phyloP scores from a whole-genome alignment of 2,329 filamentous ascomycete genomes.

The Sclerotinia trifoliorum region DNA sequence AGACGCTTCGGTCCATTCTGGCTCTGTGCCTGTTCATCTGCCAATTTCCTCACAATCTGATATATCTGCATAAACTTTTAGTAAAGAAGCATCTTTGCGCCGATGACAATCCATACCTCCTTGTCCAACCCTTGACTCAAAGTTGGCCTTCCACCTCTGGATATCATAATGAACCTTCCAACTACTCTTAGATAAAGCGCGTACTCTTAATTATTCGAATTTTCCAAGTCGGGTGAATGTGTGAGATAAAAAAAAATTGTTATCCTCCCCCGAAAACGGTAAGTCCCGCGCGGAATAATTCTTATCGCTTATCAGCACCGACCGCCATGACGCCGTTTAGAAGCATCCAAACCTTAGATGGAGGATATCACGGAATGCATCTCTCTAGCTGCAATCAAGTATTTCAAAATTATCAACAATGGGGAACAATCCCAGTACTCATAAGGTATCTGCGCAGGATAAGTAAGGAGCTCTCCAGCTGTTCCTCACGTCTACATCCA shows the following conservation, averaged over 20 bases:
- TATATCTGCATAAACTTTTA: constrained; percentile 55
- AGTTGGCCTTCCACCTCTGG: constrained; percentile 46
- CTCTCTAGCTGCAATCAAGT: constrained; percentile 20
- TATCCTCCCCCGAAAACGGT: constrained; percentile 3
- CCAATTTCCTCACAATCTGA: constrained; percentile 73
- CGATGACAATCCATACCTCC: constrained; percentile 47
- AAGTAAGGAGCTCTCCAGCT: constrained; percentile 57
- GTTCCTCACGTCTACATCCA: background rate
- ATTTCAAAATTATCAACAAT: constrained; percentile 43
- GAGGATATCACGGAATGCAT: constrained; percentile 7
- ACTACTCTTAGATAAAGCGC: too few species aligned
- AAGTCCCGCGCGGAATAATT: constrained; percentile 2
- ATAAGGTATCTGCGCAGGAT: constrained; percentile 76
- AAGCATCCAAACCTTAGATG: background rate
- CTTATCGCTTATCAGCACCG: constrained; percentile 24
- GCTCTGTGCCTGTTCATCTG: constrained; percentile 61
- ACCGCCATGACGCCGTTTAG: constrained; percentile 21
- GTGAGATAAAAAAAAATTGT: constrained; percentile 10
- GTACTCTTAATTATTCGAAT: background rate
- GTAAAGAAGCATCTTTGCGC: constrained; percentile 14
- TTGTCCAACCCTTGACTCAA: constrained; percentile 60
- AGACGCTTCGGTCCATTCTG: constrained; percentile 50
- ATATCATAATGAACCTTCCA: constrained; percentile 31
- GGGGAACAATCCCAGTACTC: constrained; percentile 63
- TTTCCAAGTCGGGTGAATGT: background rate